Conservation (phyloP, 495 filamentous ascomycete genomes). For the Geoglossum glabrum region DNA sequence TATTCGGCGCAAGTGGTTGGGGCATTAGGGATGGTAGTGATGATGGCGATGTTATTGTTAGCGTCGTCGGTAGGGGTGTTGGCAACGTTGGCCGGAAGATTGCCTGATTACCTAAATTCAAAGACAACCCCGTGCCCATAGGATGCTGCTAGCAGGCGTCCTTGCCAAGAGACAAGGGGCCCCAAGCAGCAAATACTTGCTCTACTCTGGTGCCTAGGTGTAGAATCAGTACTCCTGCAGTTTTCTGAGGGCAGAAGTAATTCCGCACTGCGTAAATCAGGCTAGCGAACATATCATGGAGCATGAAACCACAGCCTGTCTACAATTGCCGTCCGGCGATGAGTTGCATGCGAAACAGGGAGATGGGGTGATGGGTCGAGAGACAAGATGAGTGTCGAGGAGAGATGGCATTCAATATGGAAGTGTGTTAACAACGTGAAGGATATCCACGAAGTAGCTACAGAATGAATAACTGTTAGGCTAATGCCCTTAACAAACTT, state of each 20-base stretch:
- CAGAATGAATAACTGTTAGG: too few species aligned
- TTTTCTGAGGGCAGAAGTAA: not conserved
- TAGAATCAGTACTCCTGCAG: too few species aligned
- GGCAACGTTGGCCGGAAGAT: slow-evolving; percentile 93
- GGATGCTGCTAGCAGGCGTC: too few species aligned
- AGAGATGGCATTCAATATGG: not conserved
- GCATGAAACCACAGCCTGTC: not conserved
- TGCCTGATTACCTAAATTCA: slow-evolving; percentile 54
- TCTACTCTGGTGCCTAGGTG: not conserved
- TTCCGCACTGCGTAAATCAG: not conserved
- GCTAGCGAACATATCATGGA: not conserved
- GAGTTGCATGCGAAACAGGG: not conserved
- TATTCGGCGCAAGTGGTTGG: slow-evolving; percentile 73
- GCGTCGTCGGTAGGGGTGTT: slow-evolving; percentile 81
- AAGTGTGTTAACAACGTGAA: too few species aligned
- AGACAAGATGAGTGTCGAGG: not conserved
- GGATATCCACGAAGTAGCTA: too few species aligned
- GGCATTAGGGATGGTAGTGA: slow-evolving; percentile 63
- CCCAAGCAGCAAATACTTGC: too few species aligned
- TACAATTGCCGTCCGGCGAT: not conserved
- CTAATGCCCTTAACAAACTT: too few species aligned
- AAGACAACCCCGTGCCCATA: too few species aligned
- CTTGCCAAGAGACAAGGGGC: too few species aligned
- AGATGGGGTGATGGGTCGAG: not conserved
- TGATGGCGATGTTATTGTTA: slow-evolving; percentile 58